Evolutionary conservation across 768 basidiomycete species (phyloP).

Genomic region (Tylopilus rubrobrunneus): DNA sequence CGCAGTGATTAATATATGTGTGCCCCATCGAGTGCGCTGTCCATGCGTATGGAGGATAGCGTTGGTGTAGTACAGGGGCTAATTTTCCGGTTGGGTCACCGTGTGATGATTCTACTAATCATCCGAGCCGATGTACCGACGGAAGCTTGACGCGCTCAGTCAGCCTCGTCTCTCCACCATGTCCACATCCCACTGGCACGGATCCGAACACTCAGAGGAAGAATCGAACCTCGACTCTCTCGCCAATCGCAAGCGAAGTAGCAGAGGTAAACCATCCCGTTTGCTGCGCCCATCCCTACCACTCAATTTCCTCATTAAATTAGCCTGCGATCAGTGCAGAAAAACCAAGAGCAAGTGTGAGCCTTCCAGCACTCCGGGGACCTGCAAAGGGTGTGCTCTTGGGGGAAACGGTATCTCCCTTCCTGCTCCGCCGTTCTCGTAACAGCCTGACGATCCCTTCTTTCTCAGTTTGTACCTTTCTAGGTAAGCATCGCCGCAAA

Average conservation of each 20-base stretch:
- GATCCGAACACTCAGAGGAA: constrained; percentile 60
- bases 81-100: constrained; percentile 7
- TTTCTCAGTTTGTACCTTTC: constrained; percentile 58
- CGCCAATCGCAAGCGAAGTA: constrained; percentile 56
- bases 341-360: constrained; percentile 90
- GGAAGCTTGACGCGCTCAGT: not conserved
- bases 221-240: constrained; percentile 42
- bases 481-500: constrained; percentile 37
- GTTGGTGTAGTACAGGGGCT: not conserved
- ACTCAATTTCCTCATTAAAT: constrained; percentile 12
- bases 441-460: constrained; percentile 13
- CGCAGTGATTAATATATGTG: not conserved
- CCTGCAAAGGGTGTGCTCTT: constrained; percentile 62
- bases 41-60: too few species aligned
- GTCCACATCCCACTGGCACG: constrained; percentile 43
- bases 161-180: constrained; percentile 13
- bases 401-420: constrained; percentile 47
- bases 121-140: not conserved
- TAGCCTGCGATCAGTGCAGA: constrained; percentile 84
- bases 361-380: constrained; percentile 42
- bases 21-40: not conserved
- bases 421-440: not conserved
- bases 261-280: constrained; percentile 44
- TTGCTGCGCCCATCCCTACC: not conserved
- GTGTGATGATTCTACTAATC: constrained; percentile 16